phyloP scores from a whole-genome alignment of 108 stramenopile species.

The Mayamaea pseudoterrestris region DNA sequence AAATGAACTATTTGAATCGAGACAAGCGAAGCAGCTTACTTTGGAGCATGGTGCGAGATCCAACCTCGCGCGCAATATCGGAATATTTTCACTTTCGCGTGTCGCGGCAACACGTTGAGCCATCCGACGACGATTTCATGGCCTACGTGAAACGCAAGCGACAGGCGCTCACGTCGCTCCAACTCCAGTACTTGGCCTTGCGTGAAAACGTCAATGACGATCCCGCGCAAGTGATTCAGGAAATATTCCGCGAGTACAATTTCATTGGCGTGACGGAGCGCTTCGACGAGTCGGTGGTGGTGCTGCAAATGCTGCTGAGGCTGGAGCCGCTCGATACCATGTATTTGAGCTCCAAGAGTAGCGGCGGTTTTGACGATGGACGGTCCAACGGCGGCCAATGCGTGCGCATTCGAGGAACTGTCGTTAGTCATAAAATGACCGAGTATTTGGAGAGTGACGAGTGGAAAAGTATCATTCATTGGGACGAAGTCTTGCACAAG shows the following conservation, averaged over 20 bases:
- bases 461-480: slow-evolving; percentile 3
- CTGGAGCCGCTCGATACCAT: slow-evolving; percentile 13
- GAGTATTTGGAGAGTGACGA: slow-evolving; percentile 2
- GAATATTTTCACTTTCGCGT: slow-evolving; percentile 12
- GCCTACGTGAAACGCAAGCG: not conserved
- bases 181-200: not conserved
- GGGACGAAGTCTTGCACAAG: slow-evolving; percentile 13
- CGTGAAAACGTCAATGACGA: too few species aligned
- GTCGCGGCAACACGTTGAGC: slow-evolving; percentile 6
- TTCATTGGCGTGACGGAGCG: slow-evolving; percentile 36
- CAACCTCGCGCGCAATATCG: slow-evolving; percentile 17
- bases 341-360: slow-evolving; percentile 10
- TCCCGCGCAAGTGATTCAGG: not conserved
- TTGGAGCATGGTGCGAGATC: slow-evolving; percentile 26
- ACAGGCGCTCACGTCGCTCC: not conserved
- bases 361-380: slow-evolving; percentile 16
- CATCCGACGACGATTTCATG: slow-evolving; percentile 14
- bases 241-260: slow-evolving; percentile 24
- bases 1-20: not conserved
- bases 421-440: not conserved
- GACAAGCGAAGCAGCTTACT: slow-evolving; percentile 6
- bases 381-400: not conserved
- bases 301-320: slow-evolving; percentile 15
- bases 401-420: not conserved
- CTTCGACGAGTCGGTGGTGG: slow-evolving; percentile 31